These are phyloP conservation scores for Arthrobotrys iridis DNA, from an alignment of 2,329 filamentous ascomycete species.

Conservation along the genomic window DNA sequence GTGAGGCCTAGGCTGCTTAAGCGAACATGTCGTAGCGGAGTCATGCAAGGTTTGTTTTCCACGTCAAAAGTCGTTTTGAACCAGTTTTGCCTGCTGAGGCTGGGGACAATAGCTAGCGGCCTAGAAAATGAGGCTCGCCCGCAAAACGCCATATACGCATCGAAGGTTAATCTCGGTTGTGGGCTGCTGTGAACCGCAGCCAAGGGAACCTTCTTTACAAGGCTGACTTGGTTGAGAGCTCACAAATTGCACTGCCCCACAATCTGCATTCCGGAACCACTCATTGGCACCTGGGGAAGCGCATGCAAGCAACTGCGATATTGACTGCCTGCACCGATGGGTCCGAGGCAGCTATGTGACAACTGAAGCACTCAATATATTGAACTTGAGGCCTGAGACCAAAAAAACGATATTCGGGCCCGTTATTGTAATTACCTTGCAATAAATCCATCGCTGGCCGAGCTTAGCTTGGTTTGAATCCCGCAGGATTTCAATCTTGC, in stretches of 20 bases:
- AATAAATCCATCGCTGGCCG: neutral
- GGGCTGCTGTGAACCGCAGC: neutral
- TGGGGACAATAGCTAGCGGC: conserved; percentile 13
- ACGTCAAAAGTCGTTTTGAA: conserved; percentile 1
- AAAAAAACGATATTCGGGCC: conserved; percentile 7
- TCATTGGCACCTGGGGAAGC: neutral
- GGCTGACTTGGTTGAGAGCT: conserved; percentile 27
- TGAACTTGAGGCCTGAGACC: neutral
- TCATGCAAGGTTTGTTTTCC: conserved; percentile 36
- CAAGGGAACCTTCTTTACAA: conserved; percentile 3
- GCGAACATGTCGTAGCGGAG: conserved; percentile 29
- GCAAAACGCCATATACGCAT: neutral
- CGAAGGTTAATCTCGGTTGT: conserved; percentile 17
- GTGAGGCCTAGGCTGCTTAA: conserved; percentile 47
- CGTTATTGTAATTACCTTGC: neutral
- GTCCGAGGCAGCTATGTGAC: too few relatives aligned
- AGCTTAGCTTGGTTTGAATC: too few relatives aligned
- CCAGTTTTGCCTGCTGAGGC: conserved; percentile 18
- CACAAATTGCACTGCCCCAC: conserved; percentile 12
- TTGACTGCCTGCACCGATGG: neutral
- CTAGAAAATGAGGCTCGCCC: conserved; percentile 14
- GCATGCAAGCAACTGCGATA: conserved; percentile 12
- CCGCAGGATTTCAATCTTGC: conserved; percentile 17
- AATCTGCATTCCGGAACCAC: neutral
- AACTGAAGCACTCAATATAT: neutral